Evolutionary conservation across 805 yeast species (phyloP).

Genomic region (Zygosaccharomyces rouxii): DNA sequence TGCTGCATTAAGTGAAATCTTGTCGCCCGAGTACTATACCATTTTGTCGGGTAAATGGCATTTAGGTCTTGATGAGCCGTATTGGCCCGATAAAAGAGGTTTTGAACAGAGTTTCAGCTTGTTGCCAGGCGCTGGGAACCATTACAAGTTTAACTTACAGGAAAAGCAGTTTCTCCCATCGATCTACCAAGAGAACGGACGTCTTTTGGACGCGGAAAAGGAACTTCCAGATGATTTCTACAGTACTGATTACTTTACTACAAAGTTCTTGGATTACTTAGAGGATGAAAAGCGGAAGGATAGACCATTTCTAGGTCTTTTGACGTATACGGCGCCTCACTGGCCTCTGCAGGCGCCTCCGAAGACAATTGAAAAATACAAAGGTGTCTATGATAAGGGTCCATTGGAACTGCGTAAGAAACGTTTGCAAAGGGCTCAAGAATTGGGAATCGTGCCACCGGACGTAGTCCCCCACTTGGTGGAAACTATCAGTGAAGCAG

Average conservation of each 20-base stretch:
- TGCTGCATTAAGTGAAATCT: slow-evolving; percentile 50
- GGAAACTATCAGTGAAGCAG: slow-evolving; percentile 39
- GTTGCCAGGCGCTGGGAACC: slow-evolving; percentile 56
- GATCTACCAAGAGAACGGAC: slow-evolving; percentile 40
- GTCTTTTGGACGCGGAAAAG: slow-evolving; percentile 35
- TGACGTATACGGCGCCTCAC: slow-evolving; percentile 62
- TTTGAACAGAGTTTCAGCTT: slow-evolving; percentile 48
- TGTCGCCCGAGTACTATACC: slow-evolving; percentile 46
- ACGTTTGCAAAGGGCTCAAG: slow-evolving; percentile 40
- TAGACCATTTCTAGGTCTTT: slow-evolving; percentile 50
- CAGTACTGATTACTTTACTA: slow-evolving; percentile 43
- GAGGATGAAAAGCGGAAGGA: slow-evolving; percentile 32
- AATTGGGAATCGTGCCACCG: slow-evolving; percentile 45
- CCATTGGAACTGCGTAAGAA: slow-evolving; percentile 41
- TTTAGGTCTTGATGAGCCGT: slow-evolving; percentile 45
- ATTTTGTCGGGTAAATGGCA: slow-evolving; percentile 61
- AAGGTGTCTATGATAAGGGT: slow-evolving; percentile 46
- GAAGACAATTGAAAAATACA: slow-evolving; percentile 44
- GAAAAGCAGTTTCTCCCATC: slow-evolving; percentile 40
- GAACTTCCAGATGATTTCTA: slow-evolving; percentile 46
- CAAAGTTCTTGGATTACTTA: slow-evolving; percentile 40
- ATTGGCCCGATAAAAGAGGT: slow-evolving; percentile 48
- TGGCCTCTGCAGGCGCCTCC: slow-evolving; percentile 64
- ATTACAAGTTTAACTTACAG: slow-evolving; percentile 43
- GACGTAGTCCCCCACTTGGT: slow-evolving; percentile 44